Evolutionary conservation across 768 basidiomycete species (phyloP).

Genomic region (Amylocystis lapponica): DNA sequence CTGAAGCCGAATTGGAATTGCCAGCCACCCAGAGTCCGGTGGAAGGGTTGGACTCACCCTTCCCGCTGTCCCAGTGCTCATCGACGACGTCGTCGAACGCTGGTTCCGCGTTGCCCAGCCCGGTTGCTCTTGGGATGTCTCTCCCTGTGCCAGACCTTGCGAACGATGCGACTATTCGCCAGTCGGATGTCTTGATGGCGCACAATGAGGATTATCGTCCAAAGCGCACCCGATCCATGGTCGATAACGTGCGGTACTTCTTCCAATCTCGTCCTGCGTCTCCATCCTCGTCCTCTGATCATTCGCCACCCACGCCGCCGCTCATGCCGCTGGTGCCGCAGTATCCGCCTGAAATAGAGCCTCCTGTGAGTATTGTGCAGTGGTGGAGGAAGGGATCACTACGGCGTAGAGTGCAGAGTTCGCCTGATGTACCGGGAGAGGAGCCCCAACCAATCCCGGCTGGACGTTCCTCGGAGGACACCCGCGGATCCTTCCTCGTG

Average conservation of each 20-base stretch:
- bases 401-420: conserved; percentile 48
- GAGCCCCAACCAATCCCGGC: conserved; percentile 6
- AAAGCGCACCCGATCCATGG: conserved; percentile 47
- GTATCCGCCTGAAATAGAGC: conserved; percentile 11
- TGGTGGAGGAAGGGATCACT: conserved; percentile 48
- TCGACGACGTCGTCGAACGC: conserved; percentile 19
- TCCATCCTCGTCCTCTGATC: conserved; percentile 21
- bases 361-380: conserved; percentile 23
- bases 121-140: conserved; percentile 15
- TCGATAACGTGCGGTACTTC: conserved; percentile 56
- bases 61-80: conserved; percentile 19
- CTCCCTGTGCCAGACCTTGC: conserved; percentile 14
- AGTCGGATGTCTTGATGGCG: conserved; percentile 23
- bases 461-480: conserved; percentile 9
- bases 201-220: conserved; percentile 25
- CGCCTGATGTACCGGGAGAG: conserved; percentile 37
- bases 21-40: conserved; percentile 12
- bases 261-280: conserved; percentile 46
- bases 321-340: conserved; percentile 8
- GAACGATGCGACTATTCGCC: conserved; percentile 15
- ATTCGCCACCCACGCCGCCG: conserved; percentile 8
- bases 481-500: background rate
- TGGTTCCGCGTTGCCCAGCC: conserved; percentile 18
- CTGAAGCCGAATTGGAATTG: conserved; percentile 1
- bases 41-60: conserved; percentile 14